phyloP scores from a whole-genome alignment of 305 asterid species.

The Withania somnifera region DNA sequence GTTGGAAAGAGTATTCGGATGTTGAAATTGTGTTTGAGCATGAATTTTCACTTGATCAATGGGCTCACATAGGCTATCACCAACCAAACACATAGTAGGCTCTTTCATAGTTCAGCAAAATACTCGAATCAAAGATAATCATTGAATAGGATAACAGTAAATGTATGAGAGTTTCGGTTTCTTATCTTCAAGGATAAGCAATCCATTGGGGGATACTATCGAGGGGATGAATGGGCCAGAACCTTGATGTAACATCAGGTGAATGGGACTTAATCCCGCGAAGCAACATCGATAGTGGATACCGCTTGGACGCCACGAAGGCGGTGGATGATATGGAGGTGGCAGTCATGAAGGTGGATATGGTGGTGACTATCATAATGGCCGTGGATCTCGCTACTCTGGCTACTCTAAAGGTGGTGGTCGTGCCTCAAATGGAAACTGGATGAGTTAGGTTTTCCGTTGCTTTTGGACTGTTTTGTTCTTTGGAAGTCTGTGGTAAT shows the following conservation, averaged over 20 bases:
- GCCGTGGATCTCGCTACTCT: background rate
- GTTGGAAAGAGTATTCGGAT: background rate
- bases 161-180: background rate
- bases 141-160: slow-evolving; percentile 1
- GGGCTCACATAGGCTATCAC: slow-evolving; percentile 3
- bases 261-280: background rate
- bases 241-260: background rate
- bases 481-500: background rate
- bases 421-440: background rate
- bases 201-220: background rate
- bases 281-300: background rate
- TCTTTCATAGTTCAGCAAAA: background rate
- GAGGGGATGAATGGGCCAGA: slow-evolving; percentile 1
- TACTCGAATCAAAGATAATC: background rate
- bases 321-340: background rate
- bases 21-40: background rate
- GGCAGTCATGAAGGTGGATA: background rate
- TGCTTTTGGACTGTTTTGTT: background rate
- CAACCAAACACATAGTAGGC: background rate
- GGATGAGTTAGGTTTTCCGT: background rate
- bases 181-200: slow-evolving; percentile 3
- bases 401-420: background rate
- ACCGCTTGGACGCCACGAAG: background rate
- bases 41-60: background rate
- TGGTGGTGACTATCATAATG: background rate